A percentile compares a stretch with the other conserved stretches of the same genome.
Evolutionary conservation across 768 basidiomycete species (phyloP).

Genomic region (Omphalotus guepiniiformis): DNA sequence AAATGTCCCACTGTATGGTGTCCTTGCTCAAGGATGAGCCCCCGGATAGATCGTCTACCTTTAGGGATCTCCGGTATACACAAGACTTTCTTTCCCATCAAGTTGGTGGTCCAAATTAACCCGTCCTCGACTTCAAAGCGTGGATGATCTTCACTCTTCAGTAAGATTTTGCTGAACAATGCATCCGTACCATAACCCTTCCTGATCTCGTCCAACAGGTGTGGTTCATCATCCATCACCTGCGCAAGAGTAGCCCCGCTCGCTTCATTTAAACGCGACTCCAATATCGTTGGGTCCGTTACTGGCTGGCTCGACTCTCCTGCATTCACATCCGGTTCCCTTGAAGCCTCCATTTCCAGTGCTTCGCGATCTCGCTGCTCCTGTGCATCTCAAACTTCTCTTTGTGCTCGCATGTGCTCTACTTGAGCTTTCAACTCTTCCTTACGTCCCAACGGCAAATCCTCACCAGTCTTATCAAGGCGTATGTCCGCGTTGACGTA

Average conservation of each 20-base stretch:
- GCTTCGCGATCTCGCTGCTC: background rate
- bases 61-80: background rate
- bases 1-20: conserved; percentile 23
- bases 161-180: conserved; percentile 5
- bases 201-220: background rate
- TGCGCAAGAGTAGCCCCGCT: background rate
- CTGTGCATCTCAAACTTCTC: background rate
- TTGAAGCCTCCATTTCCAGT: background rate
- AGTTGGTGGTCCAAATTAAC: conserved; percentile 6
- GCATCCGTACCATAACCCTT: background rate
- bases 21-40: conserved; percentile 15
- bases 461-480: conserved; percentile 15
- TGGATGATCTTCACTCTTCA: conserved; percentile 9
- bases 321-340: background rate
- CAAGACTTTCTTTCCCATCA: background rate
- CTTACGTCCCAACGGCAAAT: background rate
- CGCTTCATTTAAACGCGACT: background rate
- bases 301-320: too few species aligned
- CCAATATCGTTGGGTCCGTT: background rate
- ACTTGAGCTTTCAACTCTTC: background rate
- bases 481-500: conserved; percentile 17
- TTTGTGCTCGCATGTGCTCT: background rate
- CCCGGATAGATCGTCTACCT: conserved; percentile 2
- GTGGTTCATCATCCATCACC: background rate
- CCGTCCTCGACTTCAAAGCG: background rate